These are phyloP conservation scores for Fraxinus albicans DNA, from an alignment of 305 asterid species.

Conservation along the genomic window DNA sequence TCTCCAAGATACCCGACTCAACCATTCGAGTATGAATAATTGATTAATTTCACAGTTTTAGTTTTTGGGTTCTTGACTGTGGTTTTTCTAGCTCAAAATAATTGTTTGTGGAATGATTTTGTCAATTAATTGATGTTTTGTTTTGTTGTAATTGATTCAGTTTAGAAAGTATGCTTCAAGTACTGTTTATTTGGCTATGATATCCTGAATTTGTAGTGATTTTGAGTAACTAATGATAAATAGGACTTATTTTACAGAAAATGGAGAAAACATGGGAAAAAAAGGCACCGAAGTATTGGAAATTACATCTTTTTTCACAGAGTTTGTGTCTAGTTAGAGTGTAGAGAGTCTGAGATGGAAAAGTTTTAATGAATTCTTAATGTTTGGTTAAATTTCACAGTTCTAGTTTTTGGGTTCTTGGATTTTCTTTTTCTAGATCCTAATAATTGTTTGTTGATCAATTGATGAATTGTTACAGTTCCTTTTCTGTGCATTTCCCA, in stretches of 20 bases:
- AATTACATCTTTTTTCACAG: neutral
- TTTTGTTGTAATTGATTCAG: neutral
- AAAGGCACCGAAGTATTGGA: neutral
- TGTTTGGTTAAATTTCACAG: neutral
- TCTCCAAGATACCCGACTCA: constrained; percentile 47
- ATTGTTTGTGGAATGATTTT: neutral
- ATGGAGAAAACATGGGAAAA: neutral
- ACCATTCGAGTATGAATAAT: constrained; percentile 41
- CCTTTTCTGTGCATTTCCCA: constrained; percentile 6
- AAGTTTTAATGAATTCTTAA: neutral
- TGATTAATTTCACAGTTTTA: neutral
- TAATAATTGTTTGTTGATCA: constrained; percentile 10
- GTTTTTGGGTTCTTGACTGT: neutral
- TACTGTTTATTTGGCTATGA: constrained; percentile 1
- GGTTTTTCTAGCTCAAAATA: neutral
- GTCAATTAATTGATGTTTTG: too few relatives aligned
- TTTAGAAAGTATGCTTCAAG: neutral
- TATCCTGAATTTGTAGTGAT: neutral
- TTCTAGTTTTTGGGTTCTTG: constrained; percentile 15
- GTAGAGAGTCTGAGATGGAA: neutral
- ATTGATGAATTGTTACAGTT: neutral
- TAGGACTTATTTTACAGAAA: neutral
- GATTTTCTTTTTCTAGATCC: neutral
- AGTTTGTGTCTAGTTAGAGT: neutral
- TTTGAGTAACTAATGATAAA: neutral